phyloP scores from a whole-genome alignment of 257 asterid species.

The Solanum chmielewskii region DNA sequence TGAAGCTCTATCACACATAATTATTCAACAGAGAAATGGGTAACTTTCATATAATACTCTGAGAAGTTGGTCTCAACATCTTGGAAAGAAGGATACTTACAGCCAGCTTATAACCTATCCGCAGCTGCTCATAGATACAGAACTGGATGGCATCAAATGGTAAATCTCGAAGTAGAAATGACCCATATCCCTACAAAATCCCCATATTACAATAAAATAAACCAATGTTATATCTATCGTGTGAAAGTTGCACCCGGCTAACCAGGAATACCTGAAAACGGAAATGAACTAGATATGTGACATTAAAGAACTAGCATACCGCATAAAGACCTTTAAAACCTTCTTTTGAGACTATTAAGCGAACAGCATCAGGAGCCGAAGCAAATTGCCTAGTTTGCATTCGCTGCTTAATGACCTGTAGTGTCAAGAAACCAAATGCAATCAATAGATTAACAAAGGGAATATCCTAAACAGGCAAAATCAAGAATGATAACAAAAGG shows the following conservation, averaged over 20 bases:
- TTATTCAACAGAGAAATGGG: not conserved
- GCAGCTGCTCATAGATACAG: constrained; percentile 87
- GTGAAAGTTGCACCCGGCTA: not conserved
- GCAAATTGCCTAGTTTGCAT: constrained; percentile 93
- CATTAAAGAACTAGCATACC: constrained; percentile 27
- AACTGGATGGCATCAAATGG: constrained; percentile 81
- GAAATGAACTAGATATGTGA: not conserved
- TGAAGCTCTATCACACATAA: not conserved
- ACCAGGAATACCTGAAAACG: not conserved
- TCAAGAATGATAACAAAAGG: not conserved
- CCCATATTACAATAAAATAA: not conserved
- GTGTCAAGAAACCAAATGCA: constrained; percentile 8
- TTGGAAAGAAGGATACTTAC: constrained; percentile 31
- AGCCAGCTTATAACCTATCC: constrained; percentile 83
- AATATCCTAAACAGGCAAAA: not conserved
- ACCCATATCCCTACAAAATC: constrained; percentile 64
- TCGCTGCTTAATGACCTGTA: constrained; percentile 93
- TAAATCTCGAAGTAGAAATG: constrained; percentile 70
- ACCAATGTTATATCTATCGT: not conserved
- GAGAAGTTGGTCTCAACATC: not conserved
- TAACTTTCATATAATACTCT: not conserved
- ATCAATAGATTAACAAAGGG: not conserved
- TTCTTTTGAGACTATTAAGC: constrained; percentile 68
- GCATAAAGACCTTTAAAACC: constrained; percentile 93
- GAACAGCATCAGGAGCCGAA: constrained; percentile 87